Evolutionary conservation across 805 yeast species (phyloP), one percentile per base, ranked within the genome.

Genomic region (Candida coquimbonensis): DNA sequence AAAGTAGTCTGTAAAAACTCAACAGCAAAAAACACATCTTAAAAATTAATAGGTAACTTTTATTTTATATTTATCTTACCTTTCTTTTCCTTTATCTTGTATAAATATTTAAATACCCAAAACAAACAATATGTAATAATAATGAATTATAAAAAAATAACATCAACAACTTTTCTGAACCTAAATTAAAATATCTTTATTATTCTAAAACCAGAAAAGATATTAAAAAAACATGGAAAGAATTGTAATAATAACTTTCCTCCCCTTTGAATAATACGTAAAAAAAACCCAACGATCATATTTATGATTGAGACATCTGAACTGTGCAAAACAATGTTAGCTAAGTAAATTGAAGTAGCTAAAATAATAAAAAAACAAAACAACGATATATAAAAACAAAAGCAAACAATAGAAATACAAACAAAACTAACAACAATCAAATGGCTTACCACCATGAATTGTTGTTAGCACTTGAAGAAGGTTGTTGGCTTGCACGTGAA

Each of bases 401-500:
- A 7, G 26, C 34, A 36, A 33, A 25, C 33, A 37, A 41, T 27
- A 6, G 37, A 42, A 21, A 21, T 26, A 27, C 29, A 32, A 36
- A 36, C 37, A 37, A n/a, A 33, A n/a, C 13, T 34, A 27, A 16
- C 36, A 13, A 9, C 3, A 11, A 7, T 9, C 8, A 34, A 16
- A 24, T 5, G 21, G 21, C 4, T 40, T 29, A 47, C 50, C 46
- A 42, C 51, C 49, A 45, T 32, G 51, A 32, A 37, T 34, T 38
- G 39, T 27, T 27, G 36, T 27, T 45, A 24, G 48, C 25, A 45
- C 53, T 52, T 46, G 53, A 47, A 38, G 45, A 44, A 44, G 42
- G 49, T 47, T 29, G 49, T 47, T 29, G 54, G 41, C 49, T 53
- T 41, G 48, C 33, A 36, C 44, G 44, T 49, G 49, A 57, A 51